Evolutionary conservation across 768 basidiomycete species (phyloP), one percentile per base, ranked within the genome.

Genomic region (Tephrocybe sp.): DNA sequence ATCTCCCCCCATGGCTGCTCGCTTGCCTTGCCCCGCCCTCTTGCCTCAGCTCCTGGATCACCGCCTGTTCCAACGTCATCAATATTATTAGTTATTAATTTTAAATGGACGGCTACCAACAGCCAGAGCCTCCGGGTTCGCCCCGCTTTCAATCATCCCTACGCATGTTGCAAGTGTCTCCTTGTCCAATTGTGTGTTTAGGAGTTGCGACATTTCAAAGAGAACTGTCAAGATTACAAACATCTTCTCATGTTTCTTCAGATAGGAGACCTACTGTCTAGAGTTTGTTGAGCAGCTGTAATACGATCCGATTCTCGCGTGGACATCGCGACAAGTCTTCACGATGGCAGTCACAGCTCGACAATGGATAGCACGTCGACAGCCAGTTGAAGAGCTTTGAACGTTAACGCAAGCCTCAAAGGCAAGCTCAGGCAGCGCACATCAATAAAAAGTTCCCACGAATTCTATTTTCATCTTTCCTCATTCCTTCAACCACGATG

Each of bases 161-260:
- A 96, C 84, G 65, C 93, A 96, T 20, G 89, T 93, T 32, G 88
- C 91, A n/a, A 96, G 79, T 2, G 90, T 91, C 63, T 92, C 89
- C 61, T 89, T 91, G 71, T 95, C 92, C 36, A 96, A 76, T 51
- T 86, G 82, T 0, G 93, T 94, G 56, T 93, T 89, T 44, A 96
- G 70, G 40, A 95, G 69, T 68, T 93, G 90, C 16, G 93, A 92
- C 49, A 96, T 89, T 53, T 94, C 92, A 62, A 85, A 79, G 20
- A 96, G 75, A 56, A 88, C 93, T 96, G 56, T 45, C n/a, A n/a
- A n/a, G n/a, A 30, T 49, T n/a, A n/a, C 42, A 54, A 57, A 39
- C 22, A 23, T 35, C 14, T 46, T 22, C 33, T 23, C 20, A 42
- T 41, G 19, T 45, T 17, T 30, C 20, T 12, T 16, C 35, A 31